Conservation (phyloP, 768 basidiomycete genomes). For the Boletus rubropictus region DNA sequence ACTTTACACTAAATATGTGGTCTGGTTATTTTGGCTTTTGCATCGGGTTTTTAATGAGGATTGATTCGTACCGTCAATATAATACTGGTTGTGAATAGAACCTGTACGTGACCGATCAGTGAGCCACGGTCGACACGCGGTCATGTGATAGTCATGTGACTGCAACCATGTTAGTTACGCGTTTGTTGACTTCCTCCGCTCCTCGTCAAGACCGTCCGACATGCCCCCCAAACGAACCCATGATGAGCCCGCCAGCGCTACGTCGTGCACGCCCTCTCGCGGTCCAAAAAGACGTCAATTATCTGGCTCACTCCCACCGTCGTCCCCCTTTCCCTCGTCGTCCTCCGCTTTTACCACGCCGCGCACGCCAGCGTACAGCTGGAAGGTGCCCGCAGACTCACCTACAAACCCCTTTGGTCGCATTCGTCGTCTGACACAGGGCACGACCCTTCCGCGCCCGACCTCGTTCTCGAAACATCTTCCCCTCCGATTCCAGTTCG, state of each 20-base stretch:
- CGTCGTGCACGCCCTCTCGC: conserved; percentile 27
- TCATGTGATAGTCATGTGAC: conserved; percentile 19
- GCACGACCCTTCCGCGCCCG: conserved; percentile 35
- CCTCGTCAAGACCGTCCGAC: not conserved
- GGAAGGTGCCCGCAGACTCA: conserved; percentile 52
- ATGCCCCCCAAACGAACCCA: conserved; percentile 30
- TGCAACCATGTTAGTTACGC: not conserved
- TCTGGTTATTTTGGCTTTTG: no score
- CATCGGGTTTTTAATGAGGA: no score
- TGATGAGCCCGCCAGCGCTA: conserved; percentile 23
- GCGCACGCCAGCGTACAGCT: conserved; percentile 39
- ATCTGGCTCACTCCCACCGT: conserved; percentile 20
- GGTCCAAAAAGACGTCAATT: conserved; percentile 25
- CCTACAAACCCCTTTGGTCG: conserved; percentile 68
- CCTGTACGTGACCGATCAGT: no score
- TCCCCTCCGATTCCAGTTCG: conserved; percentile 57
- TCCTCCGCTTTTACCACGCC: conserved; percentile 27
- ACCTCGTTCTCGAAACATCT: conserved; percentile 57
- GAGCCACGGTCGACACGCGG: conserved; percentile 8
- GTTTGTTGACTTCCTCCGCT: conserved; percentile 5
- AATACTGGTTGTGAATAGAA: no score
- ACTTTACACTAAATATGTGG: not conserved
- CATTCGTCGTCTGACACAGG: conserved; percentile 37
- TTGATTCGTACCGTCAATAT: no score
- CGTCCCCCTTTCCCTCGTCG: conserved; percentile 26